These are phyloP conservation scores for Cordyceps cateniannulata DNA, from an alignment of 2,329 filamentous ascomycete genomes.

Conservation along the genomic window DNA sequence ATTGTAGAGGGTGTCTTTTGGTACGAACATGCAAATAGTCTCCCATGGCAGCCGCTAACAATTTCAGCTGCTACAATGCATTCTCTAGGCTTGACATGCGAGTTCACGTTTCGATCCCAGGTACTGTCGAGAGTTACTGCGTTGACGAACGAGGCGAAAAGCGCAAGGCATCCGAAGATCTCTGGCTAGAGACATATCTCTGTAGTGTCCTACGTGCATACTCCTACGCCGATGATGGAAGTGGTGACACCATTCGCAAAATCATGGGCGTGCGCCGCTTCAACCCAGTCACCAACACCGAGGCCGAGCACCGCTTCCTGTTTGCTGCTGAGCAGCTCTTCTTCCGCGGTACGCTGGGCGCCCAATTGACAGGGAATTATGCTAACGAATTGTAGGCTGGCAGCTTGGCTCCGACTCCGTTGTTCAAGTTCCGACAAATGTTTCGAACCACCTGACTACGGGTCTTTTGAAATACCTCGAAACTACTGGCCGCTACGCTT, in stretches of 20 bases:
- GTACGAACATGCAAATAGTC: slow-evolving; percentile 38
- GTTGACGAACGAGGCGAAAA: slow-evolving; percentile 96
- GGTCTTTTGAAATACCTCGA: slow-evolving; percentile 91
- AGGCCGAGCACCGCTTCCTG: slow-evolving; percentile 92
- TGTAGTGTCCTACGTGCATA: slow-evolving; percentile 93
- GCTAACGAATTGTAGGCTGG: slow-evolving; percentile 55
- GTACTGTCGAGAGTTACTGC: slow-evolving; percentile 94
- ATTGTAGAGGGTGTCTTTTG: slow-evolving; percentile 93
- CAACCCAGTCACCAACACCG: slow-evolving; percentile 97
- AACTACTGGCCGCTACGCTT: slow-evolving; percentile 89
- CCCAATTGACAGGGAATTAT: background rate
- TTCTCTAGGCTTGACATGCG: slow-evolving; percentile 98
- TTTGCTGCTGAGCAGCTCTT: slow-evolving; percentile 92
- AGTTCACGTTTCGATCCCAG: slow-evolving; percentile 94
- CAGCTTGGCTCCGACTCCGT: slow-evolving; percentile 94
- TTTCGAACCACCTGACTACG: slow-evolving; percentile 92
- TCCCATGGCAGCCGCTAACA: slow-evolving; percentile 25
- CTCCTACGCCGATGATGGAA: slow-evolving; percentile 92
- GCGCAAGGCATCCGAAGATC: slow-evolving; percentile 81
- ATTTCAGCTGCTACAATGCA: slow-evolving; percentile 83
- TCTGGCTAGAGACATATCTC: slow-evolving; percentile 97
- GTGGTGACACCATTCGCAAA: slow-evolving; percentile 88
- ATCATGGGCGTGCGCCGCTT: slow-evolving; percentile 96
- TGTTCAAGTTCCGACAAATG: slow-evolving; percentile 93
- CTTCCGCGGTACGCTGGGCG: slow-evolving; percentile 64